Percentiles rank a stretch among this genome's conserved stretches.
phyloP scores from a whole-genome alignment of 805 yeast species.

The Candida dajiaensis region DNA sequence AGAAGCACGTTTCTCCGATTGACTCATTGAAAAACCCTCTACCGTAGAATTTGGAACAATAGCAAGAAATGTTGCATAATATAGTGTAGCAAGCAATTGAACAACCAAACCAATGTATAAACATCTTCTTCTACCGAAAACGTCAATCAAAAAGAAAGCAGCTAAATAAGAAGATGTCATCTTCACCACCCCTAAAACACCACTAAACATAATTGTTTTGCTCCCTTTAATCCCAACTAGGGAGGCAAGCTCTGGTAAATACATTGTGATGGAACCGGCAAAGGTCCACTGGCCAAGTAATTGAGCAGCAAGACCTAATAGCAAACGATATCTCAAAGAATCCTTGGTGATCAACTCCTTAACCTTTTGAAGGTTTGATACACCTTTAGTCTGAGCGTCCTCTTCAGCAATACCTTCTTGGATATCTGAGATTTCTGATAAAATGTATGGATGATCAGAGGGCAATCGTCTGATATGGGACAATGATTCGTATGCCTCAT shows the following conservation, averaged over 20 bases:
- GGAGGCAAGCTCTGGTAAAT: constrained; percentile 47
- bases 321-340: constrained; percentile 41
- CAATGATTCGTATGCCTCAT: constrained; percentile 36
- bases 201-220: constrained; percentile 40
- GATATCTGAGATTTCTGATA: constrained; percentile 45
- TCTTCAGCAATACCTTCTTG: constrained; percentile 28
- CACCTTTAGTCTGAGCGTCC: constrained; percentile 26
- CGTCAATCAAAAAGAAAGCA: constrained; percentile 50
- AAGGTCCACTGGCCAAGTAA: constrained; percentile 56
- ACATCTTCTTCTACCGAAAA: constrained; percentile 46
- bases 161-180: constrained; percentile 40
- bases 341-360: constrained; percentile 32
- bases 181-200: constrained; percentile 49
- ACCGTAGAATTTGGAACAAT: constrained; percentile 39
- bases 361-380: constrained; percentile 20
- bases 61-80: constrained; percentile 40
- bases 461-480: constrained; percentile 39
- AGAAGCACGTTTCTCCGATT: constrained; percentile 32
- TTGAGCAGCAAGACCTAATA: constrained; percentile 38
- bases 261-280: constrained; percentile 49
- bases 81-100: constrained; percentile 38
- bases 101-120: constrained; percentile 42
- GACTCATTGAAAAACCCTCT: constrained; percentile 24
- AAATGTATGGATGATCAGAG: constrained; percentile 42
- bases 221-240: constrained; percentile 39